Conservation (phyloP, 176 grass and related monocot species). For the Cenchrus purpureus region DNA sequence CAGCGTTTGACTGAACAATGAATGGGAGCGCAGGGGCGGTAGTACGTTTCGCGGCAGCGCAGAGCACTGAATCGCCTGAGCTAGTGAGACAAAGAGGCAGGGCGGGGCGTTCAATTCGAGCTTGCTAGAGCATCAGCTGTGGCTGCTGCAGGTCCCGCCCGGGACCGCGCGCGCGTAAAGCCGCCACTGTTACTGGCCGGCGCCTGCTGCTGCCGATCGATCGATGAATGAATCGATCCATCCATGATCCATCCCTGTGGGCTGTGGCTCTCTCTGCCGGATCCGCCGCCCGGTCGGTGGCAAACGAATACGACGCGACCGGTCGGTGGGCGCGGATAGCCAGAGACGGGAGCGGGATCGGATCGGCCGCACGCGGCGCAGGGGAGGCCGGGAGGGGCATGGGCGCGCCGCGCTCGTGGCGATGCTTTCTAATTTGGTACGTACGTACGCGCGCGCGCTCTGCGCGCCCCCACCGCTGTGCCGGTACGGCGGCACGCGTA, state of each 20-base stretch:
- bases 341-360: too few species aligned
- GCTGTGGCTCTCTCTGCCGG: background rate
- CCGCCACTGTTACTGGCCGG: background rate
- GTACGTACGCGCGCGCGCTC: too few species aligned
- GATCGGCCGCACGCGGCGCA: too few species aligned
- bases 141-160: background rate
- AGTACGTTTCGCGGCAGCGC: background rate
- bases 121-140: too few species aligned
- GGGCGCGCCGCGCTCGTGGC: too few species aligned
- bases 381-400: too few species aligned
- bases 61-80: background rate
- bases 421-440: too few species aligned
- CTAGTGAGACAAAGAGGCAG: background rate
- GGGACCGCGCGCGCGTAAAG: background rate
- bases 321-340: too few species aligned
- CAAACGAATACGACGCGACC: background rate
- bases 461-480: too few species aligned
- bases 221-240: background rate
- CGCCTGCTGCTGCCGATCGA: background rate
- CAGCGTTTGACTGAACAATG: constrained; percentile 31
- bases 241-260: too few species aligned
- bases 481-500: too few species aligned
- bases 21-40: constrained; percentile 6
- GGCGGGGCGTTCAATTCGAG: constrained; percentile 8
- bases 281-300: background rate